Conservation (phyloP, 2,329 filamentous ascomycete genomes). For the Gaeumannomyces tritici region DNA sequence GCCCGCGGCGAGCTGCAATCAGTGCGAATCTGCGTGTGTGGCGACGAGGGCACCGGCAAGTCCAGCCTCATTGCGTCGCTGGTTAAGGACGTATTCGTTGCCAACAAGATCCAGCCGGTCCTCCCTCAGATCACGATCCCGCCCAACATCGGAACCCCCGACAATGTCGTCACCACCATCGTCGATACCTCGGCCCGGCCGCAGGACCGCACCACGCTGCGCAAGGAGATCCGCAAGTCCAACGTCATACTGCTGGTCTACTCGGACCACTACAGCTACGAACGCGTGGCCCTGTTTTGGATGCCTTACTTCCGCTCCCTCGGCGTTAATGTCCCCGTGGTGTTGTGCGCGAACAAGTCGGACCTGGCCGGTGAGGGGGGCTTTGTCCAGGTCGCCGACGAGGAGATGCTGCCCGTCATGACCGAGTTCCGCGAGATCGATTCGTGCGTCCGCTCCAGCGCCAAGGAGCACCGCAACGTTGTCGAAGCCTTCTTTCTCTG, state of each 20-base stretch:
- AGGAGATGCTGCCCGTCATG: constrained; percentile 98
- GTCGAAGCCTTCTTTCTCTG: constrained; percentile 97
- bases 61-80: constrained; percentile 89
- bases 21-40: constrained; percentile 92
- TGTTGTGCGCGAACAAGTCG: constrained; percentile 96
- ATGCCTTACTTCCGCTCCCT: constrained; percentile 95
- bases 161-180: constrained; percentile 95
- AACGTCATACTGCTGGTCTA: constrained; percentile 97
- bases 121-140: constrained; percentile 93
- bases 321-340: constrained; percentile 96
- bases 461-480: constrained; percentile 84
- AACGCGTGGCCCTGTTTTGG: constrained; percentile 94
- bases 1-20: background rate
- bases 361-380: constrained; percentile 68
- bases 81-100: constrained; percentile 94
- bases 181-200: constrained; percentile 95
- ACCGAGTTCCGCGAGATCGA: constrained; percentile 98
- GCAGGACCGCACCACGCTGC: constrained; percentile 80
- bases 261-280: constrained; percentile 98
- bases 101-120: constrained; percentile 88
- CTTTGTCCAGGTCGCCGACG: constrained; percentile 79
- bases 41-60: constrained; percentile 92
- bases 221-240: constrained; percentile 91
- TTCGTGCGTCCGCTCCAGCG: constrained; percentile 91
- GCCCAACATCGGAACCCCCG: constrained; percentile 82